These are phyloP conservation scores for Scedosporium aurantiacum DNA, from an alignment of 2,329 filamentous ascomycete species.

Conservation along the genomic window DNA sequence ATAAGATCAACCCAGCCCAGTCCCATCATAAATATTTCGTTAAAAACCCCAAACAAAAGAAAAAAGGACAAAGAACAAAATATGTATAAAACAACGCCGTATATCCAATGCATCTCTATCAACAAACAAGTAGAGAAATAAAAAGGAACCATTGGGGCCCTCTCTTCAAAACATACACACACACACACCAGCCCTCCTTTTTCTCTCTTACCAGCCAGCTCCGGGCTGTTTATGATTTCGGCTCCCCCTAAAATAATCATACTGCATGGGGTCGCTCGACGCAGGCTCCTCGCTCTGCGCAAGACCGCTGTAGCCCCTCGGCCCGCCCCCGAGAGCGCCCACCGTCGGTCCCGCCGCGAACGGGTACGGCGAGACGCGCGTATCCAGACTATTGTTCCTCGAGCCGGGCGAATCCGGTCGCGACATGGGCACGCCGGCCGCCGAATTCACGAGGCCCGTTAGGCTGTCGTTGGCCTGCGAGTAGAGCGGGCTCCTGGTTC, in stretches of 20 bases:
- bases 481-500: slow-evolving; percentile 38
- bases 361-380: slow-evolving; percentile 13
- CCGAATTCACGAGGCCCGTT: slow-evolving; percentile 39
- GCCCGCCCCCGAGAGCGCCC: slow-evolving; percentile 46
- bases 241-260: slow-evolving; percentile 45
- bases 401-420: slow-evolving; percentile 15
- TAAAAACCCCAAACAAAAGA: background rate
- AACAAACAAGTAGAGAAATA: background rate
- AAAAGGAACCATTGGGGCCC: background rate
- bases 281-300: slow-evolving; percentile 39
- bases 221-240: slow-evolving; percentile 21
- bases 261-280: slow-evolving; percentile 34
- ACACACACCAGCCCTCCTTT: background rate
- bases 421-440: slow-evolving; percentile 38
- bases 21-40: background rate
- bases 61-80: background rate
- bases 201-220: slow-evolving; percentile 24
- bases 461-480: slow-evolving; percentile 40
- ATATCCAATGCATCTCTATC: background rate
- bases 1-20: background rate
- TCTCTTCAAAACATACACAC: background rate
- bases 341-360: slow-evolving; percentile 27
- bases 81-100: slow-evolving; percentile 12
- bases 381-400: slow-evolving; percentile 22
- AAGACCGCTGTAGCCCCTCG: slow-evolving; percentile 47